A percentile compares a stretch with the other conserved stretches of the same genome.
Conservation (phyloP, 2,329 filamentous ascomycete species). For the Exophiala alcalophila region DNA sequence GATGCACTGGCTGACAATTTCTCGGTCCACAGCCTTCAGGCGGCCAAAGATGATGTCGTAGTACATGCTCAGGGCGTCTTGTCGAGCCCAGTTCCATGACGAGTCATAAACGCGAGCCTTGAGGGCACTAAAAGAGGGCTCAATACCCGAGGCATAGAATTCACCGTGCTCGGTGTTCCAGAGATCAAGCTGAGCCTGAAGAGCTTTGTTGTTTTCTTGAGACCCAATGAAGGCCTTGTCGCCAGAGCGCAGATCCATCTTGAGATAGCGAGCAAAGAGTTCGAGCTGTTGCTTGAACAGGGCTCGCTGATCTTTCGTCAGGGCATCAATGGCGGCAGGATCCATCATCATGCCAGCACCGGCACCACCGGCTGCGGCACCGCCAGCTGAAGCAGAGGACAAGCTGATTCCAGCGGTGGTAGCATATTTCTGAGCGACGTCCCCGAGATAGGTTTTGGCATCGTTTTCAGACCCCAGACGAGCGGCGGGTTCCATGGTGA, state of each 20-base stretch:
- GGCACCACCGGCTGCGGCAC: constrained; percentile 65
- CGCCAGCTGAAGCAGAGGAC: constrained; percentile 67
- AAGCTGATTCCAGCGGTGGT: constrained; percentile 77
- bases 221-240: constrained; percentile 88
- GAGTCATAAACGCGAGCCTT: constrained; percentile 98
- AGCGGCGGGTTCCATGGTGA: constrained; percentile 87
- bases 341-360: constrained; percentile 98
- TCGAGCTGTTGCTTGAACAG: constrained; percentile 99
- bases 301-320: constrained; percentile 93
- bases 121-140: constrained; percentile 86
- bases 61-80: constrained; percentile 97
- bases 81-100: constrained; percentile 98
- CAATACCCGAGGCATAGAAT: constrained; percentile 90
- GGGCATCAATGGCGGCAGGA: constrained; percentile 88
- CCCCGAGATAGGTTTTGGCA: constrained; percentile 88
- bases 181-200: constrained; percentile 89
- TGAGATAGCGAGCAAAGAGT: constrained; percentile 89
- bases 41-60: constrained; percentile 98
- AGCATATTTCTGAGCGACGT: constrained; percentile 86
- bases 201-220: constrained; percentile 78
- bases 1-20: constrained; percentile 98
- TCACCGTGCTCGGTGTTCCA: constrained; percentile 96
- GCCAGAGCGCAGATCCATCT: constrained; percentile 93
- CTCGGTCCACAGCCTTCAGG: constrained; percentile 86
- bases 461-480: constrained; percentile 87